Percentiles rank a stretch among this genome's conserved stretches.
These are phyloP conservation scores for Colletotrichum trifolii DNA, from an alignment of 2,329 filamentous ascomycete genomes.

Conservation along the genomic window DNA sequence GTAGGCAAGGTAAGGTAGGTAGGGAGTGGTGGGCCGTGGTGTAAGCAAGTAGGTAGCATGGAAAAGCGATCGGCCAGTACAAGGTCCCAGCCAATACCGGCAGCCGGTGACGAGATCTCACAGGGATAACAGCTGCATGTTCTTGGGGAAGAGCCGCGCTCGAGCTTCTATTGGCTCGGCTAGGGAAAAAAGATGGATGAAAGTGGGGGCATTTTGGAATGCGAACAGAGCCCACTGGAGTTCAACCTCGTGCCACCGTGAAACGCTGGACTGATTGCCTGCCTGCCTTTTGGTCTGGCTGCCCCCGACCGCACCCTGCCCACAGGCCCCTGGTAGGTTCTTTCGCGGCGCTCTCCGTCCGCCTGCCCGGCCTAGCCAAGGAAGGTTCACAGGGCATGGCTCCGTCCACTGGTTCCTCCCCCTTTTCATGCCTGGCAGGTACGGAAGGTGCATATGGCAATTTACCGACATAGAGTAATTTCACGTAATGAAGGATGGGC, in stretches of 20 bases:
- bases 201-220: constrained; percentile 1
- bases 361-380: too few species aligned
- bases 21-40: too few species aligned
- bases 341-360: too few species aligned
- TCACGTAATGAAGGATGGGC: background rate
- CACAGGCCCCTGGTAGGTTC: background rate
- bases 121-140: constrained; percentile 37
- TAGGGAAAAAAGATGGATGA: background rate
- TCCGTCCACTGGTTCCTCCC: constrained; percentile 17
- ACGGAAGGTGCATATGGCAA: background rate
- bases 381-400: constrained; percentile 4
- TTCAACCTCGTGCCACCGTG: background rate
- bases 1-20: too few species aligned
- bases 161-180: constrained; percentile 20
- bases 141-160: constrained; percentile 31
- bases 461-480: background rate
- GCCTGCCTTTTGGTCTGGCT: background rate
- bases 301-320: constrained; percentile 2
- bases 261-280: constrained; percentile 1
- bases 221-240: constrained; percentile 6
- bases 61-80: constrained; percentile 24
- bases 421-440: background rate
- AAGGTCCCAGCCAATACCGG: constrained; percentile 34
- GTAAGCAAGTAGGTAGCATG: constrained; percentile 8
- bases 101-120: constrained; percentile 33